These are phyloP conservation scores for Paecilomyces niveus DNA, from an alignment of 2,329 filamentous ascomycete genomes.

Conservation along the genomic window DNA sequence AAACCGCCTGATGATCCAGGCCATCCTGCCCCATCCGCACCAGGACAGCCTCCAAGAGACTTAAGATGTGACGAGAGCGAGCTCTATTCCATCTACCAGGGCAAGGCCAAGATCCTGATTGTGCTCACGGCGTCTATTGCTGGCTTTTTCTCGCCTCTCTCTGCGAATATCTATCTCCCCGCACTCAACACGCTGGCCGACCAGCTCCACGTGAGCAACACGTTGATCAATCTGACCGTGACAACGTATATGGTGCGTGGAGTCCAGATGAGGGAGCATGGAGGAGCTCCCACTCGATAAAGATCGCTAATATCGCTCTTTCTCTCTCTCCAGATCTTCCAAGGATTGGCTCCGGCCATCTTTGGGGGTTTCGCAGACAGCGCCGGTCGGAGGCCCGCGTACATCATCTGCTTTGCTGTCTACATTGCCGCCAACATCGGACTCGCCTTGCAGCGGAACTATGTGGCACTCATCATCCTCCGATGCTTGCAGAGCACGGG, in stretches of 20 bases:
- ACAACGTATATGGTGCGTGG: conserved; percentile 21
- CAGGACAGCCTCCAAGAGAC: no score
- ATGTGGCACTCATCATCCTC: conserved; percentile 28
- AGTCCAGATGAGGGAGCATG: not conserved
- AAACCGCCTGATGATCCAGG: no score
- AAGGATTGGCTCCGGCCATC: conserved; percentile 43
- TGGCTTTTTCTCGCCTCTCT: conserved; percentile 32
- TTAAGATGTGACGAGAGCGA: no score
- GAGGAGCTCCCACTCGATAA: not conserved
- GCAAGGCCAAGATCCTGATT: conserved; percentile 22
- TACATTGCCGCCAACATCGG: conserved; percentile 35
- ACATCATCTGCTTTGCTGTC: conserved; percentile 35
- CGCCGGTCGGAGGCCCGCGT: conserved; percentile 39
- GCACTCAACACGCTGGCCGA: conserved; percentile 21
- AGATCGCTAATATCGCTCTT: not conserved
- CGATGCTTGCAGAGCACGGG: conserved; percentile 36
- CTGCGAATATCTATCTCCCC: conserved; percentile 35
- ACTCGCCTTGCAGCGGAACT: conserved; percentile 28
- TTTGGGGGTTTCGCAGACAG: conserved; percentile 39
- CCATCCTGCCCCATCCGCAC: no score
- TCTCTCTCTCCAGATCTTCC: conserved; percentile 29
- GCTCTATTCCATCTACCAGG: not conserved
- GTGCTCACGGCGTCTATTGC: conserved; percentile 28
- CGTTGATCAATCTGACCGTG: conserved; percentile 23
- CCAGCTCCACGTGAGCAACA: conserved; percentile 19